These are phyloP conservation scores for Salix brachista DNA, from an alignment of 345 rosid species.

Conservation along the genomic window DNA sequence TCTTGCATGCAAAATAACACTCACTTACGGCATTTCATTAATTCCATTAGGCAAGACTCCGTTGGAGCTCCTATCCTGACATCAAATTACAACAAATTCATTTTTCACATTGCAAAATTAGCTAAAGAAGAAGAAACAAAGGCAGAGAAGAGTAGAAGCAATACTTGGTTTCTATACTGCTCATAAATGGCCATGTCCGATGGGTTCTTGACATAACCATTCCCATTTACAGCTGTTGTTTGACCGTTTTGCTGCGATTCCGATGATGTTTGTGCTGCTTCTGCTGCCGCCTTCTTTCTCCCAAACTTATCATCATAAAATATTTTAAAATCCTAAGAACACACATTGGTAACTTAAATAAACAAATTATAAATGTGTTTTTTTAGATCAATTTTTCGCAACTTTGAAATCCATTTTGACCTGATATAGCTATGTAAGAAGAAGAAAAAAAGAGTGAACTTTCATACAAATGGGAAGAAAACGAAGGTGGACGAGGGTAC, in stretches of 20 bases:
- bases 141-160: neutral
- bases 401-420: neutral
- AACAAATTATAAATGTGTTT: neutral
- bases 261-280: constrained; percentile 20
- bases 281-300: constrained; percentile 58
- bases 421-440: neutral
- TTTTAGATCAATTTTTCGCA: too few species aligned
- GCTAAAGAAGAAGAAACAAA: neutral
- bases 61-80: constrained; percentile 45
- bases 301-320: constrained; percentile 89
- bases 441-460: too few species aligned
- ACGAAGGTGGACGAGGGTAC: constrained; percentile 22
- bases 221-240: constrained; percentile 38
- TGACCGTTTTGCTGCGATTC: constrained; percentile 28
- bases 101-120: neutral
- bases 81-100: constrained; percentile 2
- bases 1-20: neutral
- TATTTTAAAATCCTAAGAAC: constrained; percentile 64
- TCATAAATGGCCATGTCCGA: constrained; percentile 69
- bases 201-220: constrained; percentile 41
- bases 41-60: constrained; percentile 41
- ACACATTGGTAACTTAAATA: constrained; percentile 31
- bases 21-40: constrained; percentile 57
- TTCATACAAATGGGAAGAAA: too few species aligned
- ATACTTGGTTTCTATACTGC: constrained; percentile 61